Evolutionary conservation across 164 flowering plant genomes (phyloP).

Genomic region (Houttuynia cordata): DNA sequence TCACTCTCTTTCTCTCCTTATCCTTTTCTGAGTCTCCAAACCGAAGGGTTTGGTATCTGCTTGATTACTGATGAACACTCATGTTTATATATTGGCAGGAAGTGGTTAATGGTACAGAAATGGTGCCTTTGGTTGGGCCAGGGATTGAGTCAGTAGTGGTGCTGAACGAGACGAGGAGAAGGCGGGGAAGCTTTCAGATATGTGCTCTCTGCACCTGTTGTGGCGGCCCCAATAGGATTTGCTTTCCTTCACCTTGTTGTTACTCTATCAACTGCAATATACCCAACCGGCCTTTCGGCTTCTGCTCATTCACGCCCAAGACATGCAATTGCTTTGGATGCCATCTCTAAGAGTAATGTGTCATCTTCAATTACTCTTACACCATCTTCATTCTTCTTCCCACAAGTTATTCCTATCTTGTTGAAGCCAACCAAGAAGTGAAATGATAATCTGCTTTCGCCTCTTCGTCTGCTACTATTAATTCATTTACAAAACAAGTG

Average conservation of each 20-base stretch:
- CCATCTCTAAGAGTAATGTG: slow-evolving; percentile 33
- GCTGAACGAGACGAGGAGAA: slow-evolving; percentile 59
- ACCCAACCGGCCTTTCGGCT: slow-evolving; percentile 91
- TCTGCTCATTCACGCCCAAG: slow-evolving; percentile 82
- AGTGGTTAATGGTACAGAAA: slow-evolving; percentile 9
- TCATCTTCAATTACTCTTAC: neutral
- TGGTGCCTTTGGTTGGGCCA: slow-evolving; percentile 50
- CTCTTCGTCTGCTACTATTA: too few relatives aligned
- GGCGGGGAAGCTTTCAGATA: slow-evolving; percentile 58
- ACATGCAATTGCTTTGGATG: slow-evolving; percentile 93
- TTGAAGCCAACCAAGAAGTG: too few relatives aligned
- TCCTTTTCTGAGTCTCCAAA: slow-evolving; percentile 1
- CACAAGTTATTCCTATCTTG: neutral
- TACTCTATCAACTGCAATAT: slow-evolving; percentile 92
- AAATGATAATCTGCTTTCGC: too few relatives aligned
- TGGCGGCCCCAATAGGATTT: slow-evolving; percentile 64
- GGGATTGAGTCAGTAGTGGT: slow-evolving; percentile 23
- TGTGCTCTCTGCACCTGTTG: slow-evolving; percentile 89
- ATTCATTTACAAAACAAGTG: too few relatives aligned
- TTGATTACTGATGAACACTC: neutral
- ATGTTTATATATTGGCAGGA: slow-evolving; percentile 1
- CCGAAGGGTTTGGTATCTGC: neutral
- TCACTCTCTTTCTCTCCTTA: neutral
- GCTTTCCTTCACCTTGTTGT: slow-evolving; percentile 86
- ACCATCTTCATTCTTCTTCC: neutral